Conservation (phyloP, 768 basidiomycete genomes). For the Auricularia sp. region DNA sequence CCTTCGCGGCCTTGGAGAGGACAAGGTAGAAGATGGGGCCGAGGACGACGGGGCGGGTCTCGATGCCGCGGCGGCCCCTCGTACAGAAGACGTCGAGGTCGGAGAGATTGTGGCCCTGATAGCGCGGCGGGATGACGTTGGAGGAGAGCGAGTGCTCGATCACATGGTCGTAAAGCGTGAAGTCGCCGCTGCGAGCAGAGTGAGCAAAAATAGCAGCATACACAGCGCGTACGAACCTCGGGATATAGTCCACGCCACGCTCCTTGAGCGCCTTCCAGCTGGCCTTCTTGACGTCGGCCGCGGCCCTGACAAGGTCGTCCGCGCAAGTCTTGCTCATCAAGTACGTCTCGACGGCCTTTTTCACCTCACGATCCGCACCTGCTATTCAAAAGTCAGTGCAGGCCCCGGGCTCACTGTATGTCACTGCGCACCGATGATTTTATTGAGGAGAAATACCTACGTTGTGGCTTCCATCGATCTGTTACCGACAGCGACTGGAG, state of each 20-base stretch:
- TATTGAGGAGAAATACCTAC: too few relatives aligned
- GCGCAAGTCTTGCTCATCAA: slow-evolving; percentile 89
- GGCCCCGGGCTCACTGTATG: slow-evolving; percentile 2
- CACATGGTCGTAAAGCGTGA: slow-evolving; percentile 97
- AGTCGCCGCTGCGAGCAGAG: slow-evolving; percentile 68
- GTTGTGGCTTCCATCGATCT: too few relatives aligned
- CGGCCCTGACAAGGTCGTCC: slow-evolving; percentile 78
- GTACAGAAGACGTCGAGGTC: slow-evolving; percentile 95
- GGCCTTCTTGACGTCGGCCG: slow-evolving; percentile 78
- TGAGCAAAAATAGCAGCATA: slow-evolving; percentile 13
- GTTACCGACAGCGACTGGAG: too few relatives aligned
- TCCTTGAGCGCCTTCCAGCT: slow-evolving; percentile 83
- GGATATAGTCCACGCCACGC: slow-evolving; percentile 80
- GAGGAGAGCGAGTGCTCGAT: slow-evolving; percentile 93
- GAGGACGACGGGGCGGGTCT: slow-evolving; percentile 89
- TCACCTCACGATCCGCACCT: slow-evolving; percentile 92
- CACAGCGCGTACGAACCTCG: slow-evolving; percentile 51
- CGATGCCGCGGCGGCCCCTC: slow-evolving; percentile 90
- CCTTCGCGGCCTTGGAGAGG: slow-evolving; percentile 85
- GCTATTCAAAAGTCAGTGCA: slow-evolving; percentile 4
- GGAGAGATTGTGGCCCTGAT: slow-evolving; percentile 75
- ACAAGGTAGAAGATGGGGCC: slow-evolving; percentile 93
- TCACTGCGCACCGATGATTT: slow-evolving; percentile 45
- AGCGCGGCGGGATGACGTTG: slow-evolving; percentile 95
- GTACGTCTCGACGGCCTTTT: slow-evolving; percentile 97